Conservation (phyloP, 176 grass and related monocot genomes). For the Poa pratensis region DNA sequence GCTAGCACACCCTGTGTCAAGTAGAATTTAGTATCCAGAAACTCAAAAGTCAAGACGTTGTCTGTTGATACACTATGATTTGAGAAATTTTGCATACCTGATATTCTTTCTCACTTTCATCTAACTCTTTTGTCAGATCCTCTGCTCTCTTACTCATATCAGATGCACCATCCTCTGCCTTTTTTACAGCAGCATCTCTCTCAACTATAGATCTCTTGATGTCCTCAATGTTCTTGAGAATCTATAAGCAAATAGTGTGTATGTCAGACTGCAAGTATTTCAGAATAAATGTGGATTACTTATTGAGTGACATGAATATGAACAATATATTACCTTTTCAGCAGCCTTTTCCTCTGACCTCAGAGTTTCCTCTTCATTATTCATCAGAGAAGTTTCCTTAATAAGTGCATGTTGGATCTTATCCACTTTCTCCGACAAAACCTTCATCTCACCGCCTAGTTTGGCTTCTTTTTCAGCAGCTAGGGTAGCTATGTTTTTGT, state of each 20-base stretch:
- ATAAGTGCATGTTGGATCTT: slow-evolving; percentile 73
- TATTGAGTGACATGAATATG: slow-evolving; percentile 29
- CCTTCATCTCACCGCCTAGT: slow-evolving; percentile 71
- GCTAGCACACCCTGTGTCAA: slow-evolving; percentile 83
- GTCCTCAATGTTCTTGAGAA: slow-evolving; percentile 78
- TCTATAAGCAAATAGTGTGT: slow-evolving; percentile 47
- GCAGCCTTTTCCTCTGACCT: slow-evolving; percentile 64
- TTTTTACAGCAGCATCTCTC: slow-evolving; percentile 75
- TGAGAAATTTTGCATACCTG: slow-evolving; percentile 52
- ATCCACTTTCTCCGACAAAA: slow-evolving; percentile 77
- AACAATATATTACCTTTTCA: slow-evolving; percentile 62
- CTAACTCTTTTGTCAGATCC: slow-evolving; percentile 67
- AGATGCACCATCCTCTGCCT: slow-evolving; percentile 68
- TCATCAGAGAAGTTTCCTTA: slow-evolving; percentile 92
- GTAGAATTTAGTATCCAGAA: slow-evolving; percentile 27
- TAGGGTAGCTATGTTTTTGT: slow-evolving; percentile 65
- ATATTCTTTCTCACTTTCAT: slow-evolving; percentile 88
- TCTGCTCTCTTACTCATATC: slow-evolving; percentile 80
- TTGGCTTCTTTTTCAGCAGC: slow-evolving; percentile 84
- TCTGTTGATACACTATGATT: slow-evolving; percentile 12
- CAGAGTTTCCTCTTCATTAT: slow-evolving; percentile 80
- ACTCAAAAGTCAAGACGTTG: slow-evolving; percentile 26
- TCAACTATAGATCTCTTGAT: slow-evolving; percentile 76
- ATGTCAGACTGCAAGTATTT: slow-evolving; percentile 26
- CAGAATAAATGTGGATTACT: slow-evolving; percentile 13